These are phyloP conservation scores for Priceomyces haplophilus DNA, from an alignment of 805 yeast species.

Conservation along the genomic window DNA sequence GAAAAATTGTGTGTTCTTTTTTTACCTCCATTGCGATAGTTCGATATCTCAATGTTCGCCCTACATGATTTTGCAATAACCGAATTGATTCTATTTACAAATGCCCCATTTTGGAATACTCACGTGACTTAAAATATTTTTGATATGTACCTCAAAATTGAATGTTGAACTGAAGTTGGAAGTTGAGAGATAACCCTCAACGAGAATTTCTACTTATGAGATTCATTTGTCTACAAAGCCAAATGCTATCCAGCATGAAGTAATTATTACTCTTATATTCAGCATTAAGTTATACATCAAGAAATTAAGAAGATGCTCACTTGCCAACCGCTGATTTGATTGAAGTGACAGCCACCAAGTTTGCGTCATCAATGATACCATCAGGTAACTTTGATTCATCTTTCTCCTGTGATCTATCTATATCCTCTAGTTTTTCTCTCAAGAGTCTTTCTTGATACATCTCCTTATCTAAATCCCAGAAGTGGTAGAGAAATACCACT, in stretches of 20 bases:
- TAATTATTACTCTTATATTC: no score
- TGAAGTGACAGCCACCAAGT: conserved; percentile 28
- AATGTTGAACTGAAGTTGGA: no score
- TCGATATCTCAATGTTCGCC: not conserved
- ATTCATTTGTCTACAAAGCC: no score
- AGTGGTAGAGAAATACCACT: conserved; percentile 27
- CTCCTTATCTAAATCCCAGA: conserved; percentile 37
- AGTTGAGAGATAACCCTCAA: no score
- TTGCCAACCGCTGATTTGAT: conserved; percentile 29
- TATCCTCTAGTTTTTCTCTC: conserved; percentile 21
- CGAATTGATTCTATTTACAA: not conserved
- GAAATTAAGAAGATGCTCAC: conserved; percentile 7
- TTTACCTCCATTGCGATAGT: not conserved
- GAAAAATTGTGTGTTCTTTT: not conserved
- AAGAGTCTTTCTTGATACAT: conserved; percentile 35
- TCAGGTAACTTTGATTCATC: conserved; percentile 12
- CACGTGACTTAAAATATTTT: no score
- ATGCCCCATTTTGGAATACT: not conserved
- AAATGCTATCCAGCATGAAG: no score
- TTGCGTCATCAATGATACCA: conserved; percentile 19
- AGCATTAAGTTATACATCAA: not conserved
- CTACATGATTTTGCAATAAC: not conserved
- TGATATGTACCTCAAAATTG: not conserved
- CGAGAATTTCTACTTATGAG: no score
- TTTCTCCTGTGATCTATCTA: no score